A percentile compares a stretch with the other conserved stretches of the same genome.
Evolutionary conservation across 83 land plant genomes (phyloP).

Genomic region (Thuja plicata): DNA sequence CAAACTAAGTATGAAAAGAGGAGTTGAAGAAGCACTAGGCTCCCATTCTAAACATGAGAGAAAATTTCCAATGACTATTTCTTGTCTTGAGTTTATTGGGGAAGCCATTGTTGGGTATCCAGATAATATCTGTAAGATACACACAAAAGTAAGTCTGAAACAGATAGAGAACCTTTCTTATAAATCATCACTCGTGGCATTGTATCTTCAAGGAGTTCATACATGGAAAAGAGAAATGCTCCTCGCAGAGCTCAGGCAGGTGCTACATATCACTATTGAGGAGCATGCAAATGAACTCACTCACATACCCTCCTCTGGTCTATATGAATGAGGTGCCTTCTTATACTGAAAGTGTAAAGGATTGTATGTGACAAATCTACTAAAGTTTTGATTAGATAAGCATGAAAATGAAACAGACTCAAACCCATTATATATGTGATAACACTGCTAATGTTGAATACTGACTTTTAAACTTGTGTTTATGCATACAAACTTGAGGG

Average conservation of each 20-base stretch:
- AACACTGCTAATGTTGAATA: too few species aligned
- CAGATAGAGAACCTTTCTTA: not conserved
- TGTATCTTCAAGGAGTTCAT: not conserved
- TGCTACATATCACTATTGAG: slow-evolving; percentile 2
- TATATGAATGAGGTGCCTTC: not conserved
- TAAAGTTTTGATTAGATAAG: too few species aligned
- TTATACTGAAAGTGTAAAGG: too few species aligned
- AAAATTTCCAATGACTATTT: not conserved
- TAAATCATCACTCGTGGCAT: slow-evolving; percentile 9
- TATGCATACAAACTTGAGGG: too few species aligned
- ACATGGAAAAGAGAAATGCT: not conserved
- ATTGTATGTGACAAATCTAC: too few species aligned
- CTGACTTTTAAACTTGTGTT: too few species aligned
- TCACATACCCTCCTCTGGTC: not conserved
- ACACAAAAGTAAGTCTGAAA: not conserved
- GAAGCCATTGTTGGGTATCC: not conserved
- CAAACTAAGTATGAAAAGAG: not conserved
- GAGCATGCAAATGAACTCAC: slow-evolving; percentile 7
- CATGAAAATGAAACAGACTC: too few species aligned
- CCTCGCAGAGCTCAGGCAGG: not conserved
- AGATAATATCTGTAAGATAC: not conserved
- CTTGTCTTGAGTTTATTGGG: not conserved
- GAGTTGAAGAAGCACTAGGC: not conserved
- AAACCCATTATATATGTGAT: too few species aligned
- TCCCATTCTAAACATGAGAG: not conserved